Evolutionary conservation across 331 rosid genomes (phyloP).

Genomic region (Malus hybrid): DNA sequence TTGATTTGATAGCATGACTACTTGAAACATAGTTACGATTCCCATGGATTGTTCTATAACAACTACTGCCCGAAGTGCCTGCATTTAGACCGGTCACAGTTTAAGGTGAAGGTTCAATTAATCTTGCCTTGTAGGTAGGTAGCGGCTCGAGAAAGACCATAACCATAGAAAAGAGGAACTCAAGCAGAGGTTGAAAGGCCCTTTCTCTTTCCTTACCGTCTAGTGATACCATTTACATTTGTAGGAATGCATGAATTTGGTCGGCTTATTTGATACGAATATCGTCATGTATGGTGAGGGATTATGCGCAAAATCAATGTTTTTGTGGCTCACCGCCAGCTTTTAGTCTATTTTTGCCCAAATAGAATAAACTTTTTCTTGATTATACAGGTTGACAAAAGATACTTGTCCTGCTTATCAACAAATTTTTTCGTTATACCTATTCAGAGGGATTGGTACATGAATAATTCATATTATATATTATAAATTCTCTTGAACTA

Average conservation of each 20-base stretch:
- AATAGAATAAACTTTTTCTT: not conserved
- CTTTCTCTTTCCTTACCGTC: not conserved
- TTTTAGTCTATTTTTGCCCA: no score
- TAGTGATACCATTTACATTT: not conserved
- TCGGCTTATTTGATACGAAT: not conserved
- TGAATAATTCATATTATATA: not conserved
- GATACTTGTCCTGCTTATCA: not conserved
- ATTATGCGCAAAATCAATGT: not conserved
- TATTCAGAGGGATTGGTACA: not conserved
- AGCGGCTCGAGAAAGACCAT: no score
- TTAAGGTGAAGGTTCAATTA: no score
- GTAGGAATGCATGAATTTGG: no score
- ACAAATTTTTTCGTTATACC: not conserved
- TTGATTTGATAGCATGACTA: conserved; percentile 22
- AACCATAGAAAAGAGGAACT: not conserved
- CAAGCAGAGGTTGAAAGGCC: not conserved
- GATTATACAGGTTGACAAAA: not conserved
- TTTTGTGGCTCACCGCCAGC: not conserved
- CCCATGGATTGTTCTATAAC: no score
- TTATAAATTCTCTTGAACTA: not conserved
- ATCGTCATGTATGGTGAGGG: not conserved
- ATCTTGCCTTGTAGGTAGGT: no score
- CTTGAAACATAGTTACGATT: not conserved
- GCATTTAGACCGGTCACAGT: no score
- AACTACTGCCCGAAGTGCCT: no score